Percentiles rank a stretch among this genome's conserved stretches.
These are phyloP conservation scores for Haemoproteus tartakovskyi DNA, from an alignment of 169 alveolate species.

Conservation along the genomic window DNA sequence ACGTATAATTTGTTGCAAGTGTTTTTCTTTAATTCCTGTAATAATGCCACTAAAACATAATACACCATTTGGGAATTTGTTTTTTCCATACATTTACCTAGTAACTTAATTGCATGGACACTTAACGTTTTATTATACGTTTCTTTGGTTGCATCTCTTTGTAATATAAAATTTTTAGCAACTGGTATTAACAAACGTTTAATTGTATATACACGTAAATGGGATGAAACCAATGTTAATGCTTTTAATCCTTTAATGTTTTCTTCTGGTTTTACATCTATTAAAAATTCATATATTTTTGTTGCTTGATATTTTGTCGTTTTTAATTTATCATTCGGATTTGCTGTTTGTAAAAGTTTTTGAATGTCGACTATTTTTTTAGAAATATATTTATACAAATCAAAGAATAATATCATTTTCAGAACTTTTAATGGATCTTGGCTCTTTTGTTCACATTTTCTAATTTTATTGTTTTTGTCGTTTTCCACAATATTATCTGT, in stretches of 20 bases:
- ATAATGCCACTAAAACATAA: neutral
- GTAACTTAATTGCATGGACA: constrained; percentile 23
- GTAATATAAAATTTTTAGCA: constrained; percentile 37
- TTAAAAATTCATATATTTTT: constrained; percentile 19
- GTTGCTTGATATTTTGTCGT: neutral
- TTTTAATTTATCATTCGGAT: too few species aligned
- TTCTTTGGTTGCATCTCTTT: constrained; percentile 38
- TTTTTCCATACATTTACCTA: constrained; percentile 38
- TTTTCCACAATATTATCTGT: too few species aligned
- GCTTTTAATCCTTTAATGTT: constrained; percentile 27
- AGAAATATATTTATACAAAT: too few species aligned
- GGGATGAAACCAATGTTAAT: constrained; percentile 11
- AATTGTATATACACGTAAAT: constrained; percentile 22
- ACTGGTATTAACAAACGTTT: constrained; percentile 30
- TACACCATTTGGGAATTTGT: constrained; percentile 25
- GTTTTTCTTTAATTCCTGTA: constrained; percentile 41
- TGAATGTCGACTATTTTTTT: too few species aligned
- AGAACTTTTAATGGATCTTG: too few species aligned
- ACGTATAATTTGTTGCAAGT: constrained; percentile 37
- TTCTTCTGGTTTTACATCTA: constrained; percentile 60
- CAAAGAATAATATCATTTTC: too few species aligned
- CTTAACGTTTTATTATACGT: constrained; percentile 41
- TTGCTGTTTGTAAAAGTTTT: too few species aligned
- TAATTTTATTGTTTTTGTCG: too few species aligned
- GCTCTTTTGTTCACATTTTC: too few species aligned